These are phyloP conservation scores for Fusarium nisikadoi DNA, from an alignment of 2,329 filamentous ascomycete species.

Conservation along the genomic window DNA sequence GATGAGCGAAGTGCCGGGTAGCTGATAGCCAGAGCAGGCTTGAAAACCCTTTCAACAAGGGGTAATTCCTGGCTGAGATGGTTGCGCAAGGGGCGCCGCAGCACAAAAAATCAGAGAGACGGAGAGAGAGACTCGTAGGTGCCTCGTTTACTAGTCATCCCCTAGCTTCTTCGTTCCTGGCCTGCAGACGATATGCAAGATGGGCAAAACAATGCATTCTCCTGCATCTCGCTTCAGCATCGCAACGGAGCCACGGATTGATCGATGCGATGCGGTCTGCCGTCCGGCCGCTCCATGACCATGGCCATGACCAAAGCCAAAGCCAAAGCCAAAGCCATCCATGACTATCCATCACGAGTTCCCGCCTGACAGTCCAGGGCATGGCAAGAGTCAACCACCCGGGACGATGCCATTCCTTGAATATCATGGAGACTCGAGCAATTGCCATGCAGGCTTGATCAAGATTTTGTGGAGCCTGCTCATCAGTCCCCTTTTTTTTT, in stretches of 20 bases:
- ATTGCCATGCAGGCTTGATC: slow-evolving; percentile 13
- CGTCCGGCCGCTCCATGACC: not conserved
- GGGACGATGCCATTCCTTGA: slow-evolving; percentile 8
- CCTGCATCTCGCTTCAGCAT: slow-evolving; percentile 45
- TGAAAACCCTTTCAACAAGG: not conserved
- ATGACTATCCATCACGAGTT: not conserved
- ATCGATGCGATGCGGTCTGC: slow-evolving; percentile 21
- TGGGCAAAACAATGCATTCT: slow-evolving; percentile 34
- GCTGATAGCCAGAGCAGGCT: not conserved
- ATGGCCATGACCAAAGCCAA: not conserved
- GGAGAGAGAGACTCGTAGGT: not conserved
- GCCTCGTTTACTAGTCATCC: slow-evolving; percentile 24
- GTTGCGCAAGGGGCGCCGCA: slow-evolving; percentile 24
- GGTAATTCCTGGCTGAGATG: not conserved
- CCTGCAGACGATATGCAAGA: slow-evolving; percentile 36
- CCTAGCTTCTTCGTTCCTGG: slow-evolving; percentile 39
- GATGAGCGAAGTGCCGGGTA: slow-evolving; percentile 23
- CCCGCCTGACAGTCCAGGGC: not conserved
- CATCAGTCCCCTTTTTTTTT: slow-evolving; percentile 20
- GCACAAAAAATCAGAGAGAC: not conserved
- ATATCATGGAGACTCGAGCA: slow-evolving; percentile 4
- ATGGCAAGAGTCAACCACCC: not conserved
- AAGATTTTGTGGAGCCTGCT: slow-evolving; percentile 22
- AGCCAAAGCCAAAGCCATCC: not conserved
- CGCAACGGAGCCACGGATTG: slow-evolving; percentile 21